Evolutionary conservation across 169 alveolate species (phyloP), one percentile per base, ranked within the genome.

Genomic region (Cyclospora cayetanensis): DNA sequence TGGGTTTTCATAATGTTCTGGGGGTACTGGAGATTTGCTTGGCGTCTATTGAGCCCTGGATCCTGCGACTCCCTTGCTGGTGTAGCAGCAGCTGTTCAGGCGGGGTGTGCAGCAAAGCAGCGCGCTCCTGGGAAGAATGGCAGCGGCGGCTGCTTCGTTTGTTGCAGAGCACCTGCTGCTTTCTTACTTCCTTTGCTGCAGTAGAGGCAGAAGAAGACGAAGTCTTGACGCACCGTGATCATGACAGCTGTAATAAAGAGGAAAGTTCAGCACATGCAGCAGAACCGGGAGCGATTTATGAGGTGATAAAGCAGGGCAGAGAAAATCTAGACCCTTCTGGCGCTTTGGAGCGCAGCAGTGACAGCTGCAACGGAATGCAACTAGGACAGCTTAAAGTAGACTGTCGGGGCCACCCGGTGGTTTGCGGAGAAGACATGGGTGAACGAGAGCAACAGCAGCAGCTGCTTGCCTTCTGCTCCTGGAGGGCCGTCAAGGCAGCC

Each of bases 401-500:
- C 39, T 70, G 82, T 35, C 82, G 82, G 50, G 82, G 82, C 34
- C 82, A 70, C 50, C 39, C 39, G 41, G 41, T 70, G 41, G 52
- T 70, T 34, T 70, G 52, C 20, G 52, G 52, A 7, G 34, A 70
- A 27, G 52, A 70, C 50, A 50, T 42, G 29, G 82, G 5, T 20
- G 82, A 70, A 4, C 15, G 31, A 31, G 82, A 70, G 39, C n/a
- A 35, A 29, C 41, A 27, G 25, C 82, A 70, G 82, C 82, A 70
- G 50, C 41, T 70, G 31, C 53, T 70, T 15, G 82, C 82, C 82
- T 70, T 70, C 39, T 70, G 82, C 29, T 70, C 82, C 29, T 70
- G 82, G 82, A 70, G 82, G 82, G 82, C 82, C 12, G 82, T 70
- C 52, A 70, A 70, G 82, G 82, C 52, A 18, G 82, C 82, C 3